These are phyloP conservation scores for Aphanomyces euteiches DNA, from an alignment of 352 stramenopile species.

Conservation along the genomic window DNA sequence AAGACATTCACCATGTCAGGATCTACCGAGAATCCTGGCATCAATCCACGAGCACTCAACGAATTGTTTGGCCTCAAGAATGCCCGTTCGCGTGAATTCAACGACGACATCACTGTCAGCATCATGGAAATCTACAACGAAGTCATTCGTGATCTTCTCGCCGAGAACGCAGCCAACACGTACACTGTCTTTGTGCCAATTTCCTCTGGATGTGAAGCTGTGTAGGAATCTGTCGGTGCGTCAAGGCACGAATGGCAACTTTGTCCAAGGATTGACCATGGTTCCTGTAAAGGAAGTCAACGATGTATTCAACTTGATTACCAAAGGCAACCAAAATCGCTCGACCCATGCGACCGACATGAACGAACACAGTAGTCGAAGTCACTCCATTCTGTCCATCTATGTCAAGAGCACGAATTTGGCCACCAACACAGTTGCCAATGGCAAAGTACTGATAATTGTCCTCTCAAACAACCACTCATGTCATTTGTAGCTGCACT, in stretches of 20 bases:
- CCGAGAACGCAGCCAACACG: constrained; percentile 70
- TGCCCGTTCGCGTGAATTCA: constrained; percentile 61
- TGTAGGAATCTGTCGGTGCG: constrained; percentile 69
- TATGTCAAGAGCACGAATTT: constrained; percentile 81
- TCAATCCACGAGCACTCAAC: constrained; percentile 81
- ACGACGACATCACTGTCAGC: constrained; percentile 85
- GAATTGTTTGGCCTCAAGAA: constrained; percentile 76
- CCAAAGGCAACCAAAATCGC: constrained; percentile 80
- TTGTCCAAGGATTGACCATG: constrained; percentile 72
- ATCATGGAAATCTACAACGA: constrained; percentile 98
- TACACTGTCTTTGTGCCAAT: neutral
- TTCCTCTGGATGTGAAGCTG: neutral
- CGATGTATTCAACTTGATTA: constrained; percentile 83
- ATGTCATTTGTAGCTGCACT: constrained; percentile 45
- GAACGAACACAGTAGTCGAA: constrained; percentile 87
- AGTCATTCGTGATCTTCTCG: constrained; percentile 91
- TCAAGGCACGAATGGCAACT: constrained; percentile 78
- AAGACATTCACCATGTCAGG: constrained; percentile 86
- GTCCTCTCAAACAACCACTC: neutral
- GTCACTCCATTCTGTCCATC: constrained; percentile 83
- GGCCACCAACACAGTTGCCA: constrained; percentile 63
- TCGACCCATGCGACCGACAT: constrained; percentile 84
- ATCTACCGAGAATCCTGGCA: constrained; percentile 59
- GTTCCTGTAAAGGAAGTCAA: constrained; percentile 71
- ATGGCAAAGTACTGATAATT: constrained; percentile 45